Base-by-base conservation (phyloP, 2,329 filamentous ascomycete species). In the Colletotrichum sp. region DNA sequence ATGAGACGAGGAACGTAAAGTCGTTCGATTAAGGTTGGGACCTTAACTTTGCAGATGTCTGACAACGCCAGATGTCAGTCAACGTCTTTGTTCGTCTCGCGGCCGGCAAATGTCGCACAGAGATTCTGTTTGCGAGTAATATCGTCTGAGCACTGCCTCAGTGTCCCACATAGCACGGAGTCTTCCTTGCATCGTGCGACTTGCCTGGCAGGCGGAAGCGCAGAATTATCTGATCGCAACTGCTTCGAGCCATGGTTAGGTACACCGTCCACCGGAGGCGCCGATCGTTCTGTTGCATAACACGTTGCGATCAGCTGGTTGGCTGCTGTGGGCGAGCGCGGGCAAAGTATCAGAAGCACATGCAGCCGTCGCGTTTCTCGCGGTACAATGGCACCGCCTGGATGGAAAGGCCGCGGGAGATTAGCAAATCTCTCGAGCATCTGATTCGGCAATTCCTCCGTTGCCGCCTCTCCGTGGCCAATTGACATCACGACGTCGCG, bases 21-120 rank as follows among this genome's bases (percentile, higher is more conserved):
- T 76, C 70, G 74, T 76, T 52, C 24, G 59, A 69, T 69, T 76
- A 76, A 74, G 59, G 74, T 76, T 75, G 63, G 55, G 69, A 30
- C 36, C 57, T 72, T n/a, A 12, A 24, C 6, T 57, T 13, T n/a
- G 30, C 69, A 63, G 24, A n/a, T 16, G 24, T 39, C 21, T 26
- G 39, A 44, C 49, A 49, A 44, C 44, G 13, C 26, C 16, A 34
- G 32, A 18, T 26, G 16, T 24, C 15, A 44, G 18, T 26, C n/a
- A 32, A 55, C 6, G 26, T 60, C 36, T 34, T 55, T 26, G 34
- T 55, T 30, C 21, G 21, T 57, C 8, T 13, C 30, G 15, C 18
- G 44, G 13, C 32, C 9, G 32, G n/a, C 16, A 21, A 49, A 30
- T 44, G 30, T 60, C 39, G 52, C 66, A 69, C 66, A 39, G 49